A percentile compares a stretch with the other conserved stretches of the same genome.
Evolutionary conservation across 202 grass and related monocot genomes (phyloP).

Genomic region (Brachypodium distachyon): DNA sequence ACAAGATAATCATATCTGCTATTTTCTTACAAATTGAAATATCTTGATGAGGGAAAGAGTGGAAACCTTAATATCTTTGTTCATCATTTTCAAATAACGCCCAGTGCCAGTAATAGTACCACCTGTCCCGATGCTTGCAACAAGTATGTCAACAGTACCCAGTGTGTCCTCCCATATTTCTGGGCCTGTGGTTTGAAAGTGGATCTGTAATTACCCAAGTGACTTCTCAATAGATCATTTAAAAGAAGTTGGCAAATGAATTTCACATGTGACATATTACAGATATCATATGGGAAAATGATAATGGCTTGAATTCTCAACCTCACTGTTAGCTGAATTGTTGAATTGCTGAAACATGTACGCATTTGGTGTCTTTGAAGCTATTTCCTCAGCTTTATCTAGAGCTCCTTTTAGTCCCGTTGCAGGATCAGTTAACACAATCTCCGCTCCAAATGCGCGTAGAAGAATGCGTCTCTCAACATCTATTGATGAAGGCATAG

Average conservation of each 20-base stretch:
- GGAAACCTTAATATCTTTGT: constrained; percentile 72
- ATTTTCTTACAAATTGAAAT: neutral
- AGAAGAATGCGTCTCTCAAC: constrained; percentile 73
- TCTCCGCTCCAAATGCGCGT: constrained; percentile 68
- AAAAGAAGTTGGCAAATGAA: constrained; percentile 26
- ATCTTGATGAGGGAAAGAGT: neutral
- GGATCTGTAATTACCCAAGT: constrained; percentile 91
- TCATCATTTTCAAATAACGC: constrained; percentile 84
- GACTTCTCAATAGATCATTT: constrained; percentile 37
- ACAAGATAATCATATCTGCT: neutral
- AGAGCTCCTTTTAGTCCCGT: constrained; percentile 82
- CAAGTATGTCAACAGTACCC: constrained; percentile 83
- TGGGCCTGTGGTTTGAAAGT: constrained; percentile 98
- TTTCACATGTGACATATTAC: neutral
- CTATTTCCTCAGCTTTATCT: constrained; percentile 85
- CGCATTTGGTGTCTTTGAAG: constrained; percentile 49
- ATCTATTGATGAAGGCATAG: constrained; percentile 81
- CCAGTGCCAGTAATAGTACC: constrained; percentile 85
- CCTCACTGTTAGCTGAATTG: constrained; percentile 72
- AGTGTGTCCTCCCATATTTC: constrained; percentile 98
- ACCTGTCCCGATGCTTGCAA: constrained; percentile 93
- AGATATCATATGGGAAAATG: constrained; percentile 15
- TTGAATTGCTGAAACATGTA: constrained; percentile 93
- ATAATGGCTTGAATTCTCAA: constrained; percentile 20
- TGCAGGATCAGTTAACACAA: constrained; percentile 74